Base-by-base conservation (phyloP, 441 rosid species). In the Arabidopsis hybrid region DNA sequence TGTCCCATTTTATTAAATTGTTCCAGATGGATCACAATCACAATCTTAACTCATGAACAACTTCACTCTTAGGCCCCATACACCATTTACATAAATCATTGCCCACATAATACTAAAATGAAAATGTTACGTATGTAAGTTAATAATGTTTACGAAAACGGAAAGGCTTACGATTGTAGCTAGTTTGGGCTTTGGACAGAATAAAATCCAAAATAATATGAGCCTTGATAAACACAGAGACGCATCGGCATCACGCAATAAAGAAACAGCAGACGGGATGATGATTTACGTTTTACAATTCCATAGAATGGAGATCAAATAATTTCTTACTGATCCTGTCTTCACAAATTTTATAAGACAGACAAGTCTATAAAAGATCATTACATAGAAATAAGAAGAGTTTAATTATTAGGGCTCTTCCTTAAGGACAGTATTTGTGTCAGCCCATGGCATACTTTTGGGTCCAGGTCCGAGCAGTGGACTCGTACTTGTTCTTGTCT, bases 391-490 rank as follows among this genome's bases (percentile, higher is more conserved):
- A 68, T 61, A 56, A 68, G 43, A 60, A 61, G 50, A 68, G 79
- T 42, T 32, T 5, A 68, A 50, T 69, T 69, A 62, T 75, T 55
- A 69, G 52, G 40, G 40, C 26, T 42, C 26, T 55, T 67, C 73
- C 32, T 42, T 2, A 14, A 34, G 46, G 65, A 6, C 36, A 5
- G 14, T 43, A 42, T 31, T 6, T 4, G 65, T 63, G 53, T 84
- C 76, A 87, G 82, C 93, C 96, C 96, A 88, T 90, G 55, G 92
- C 96, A 52, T 91, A 91, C 81, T 91, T 91, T 78, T 91, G 93
- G 74, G 96, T 89, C 96, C 96, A 91, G 86, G 89, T 87, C 80
- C 94, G 81, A 46, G 94, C 94, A 7, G 93, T 90, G 10, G 92
- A 86, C 84, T 88, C 96, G 1, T 90, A 90, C 85, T 88, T 90